Percentiles rank a stretch among this genome's conserved stretches.
Conservation (phyloP, 225 moss, liverwort and hornwort species). For the Neckera pumila region DNA sequence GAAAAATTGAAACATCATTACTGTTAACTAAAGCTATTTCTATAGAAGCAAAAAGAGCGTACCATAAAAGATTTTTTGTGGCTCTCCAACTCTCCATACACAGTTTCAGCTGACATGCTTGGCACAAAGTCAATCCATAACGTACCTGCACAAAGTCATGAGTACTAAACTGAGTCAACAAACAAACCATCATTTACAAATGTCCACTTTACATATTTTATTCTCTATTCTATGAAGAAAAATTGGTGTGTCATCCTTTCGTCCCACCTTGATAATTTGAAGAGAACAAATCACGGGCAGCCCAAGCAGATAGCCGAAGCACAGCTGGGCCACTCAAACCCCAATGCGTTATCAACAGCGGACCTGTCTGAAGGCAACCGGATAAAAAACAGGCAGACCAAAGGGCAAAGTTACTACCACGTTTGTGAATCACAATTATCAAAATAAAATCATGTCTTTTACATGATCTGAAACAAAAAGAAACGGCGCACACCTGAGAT, state of each 20-base stretch:
- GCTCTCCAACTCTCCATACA: conserved; percentile 31
- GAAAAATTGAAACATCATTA: background rate
- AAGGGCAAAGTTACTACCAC: background rate
- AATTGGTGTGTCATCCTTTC: background rate
- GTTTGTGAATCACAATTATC: background rate
- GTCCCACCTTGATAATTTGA: conserved; percentile 61
- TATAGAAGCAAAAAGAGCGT: background rate
- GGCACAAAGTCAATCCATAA: conserved; percentile 84
- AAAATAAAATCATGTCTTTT: background rate
- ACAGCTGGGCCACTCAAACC: conserved; percentile 92
- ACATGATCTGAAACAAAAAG: background rate
- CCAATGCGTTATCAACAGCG: conserved; percentile 87
- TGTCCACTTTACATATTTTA: background rate
- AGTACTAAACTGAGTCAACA: background rate
- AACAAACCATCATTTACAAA: background rate
- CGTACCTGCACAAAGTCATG: conserved; percentile 28
- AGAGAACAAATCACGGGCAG: conserved; percentile 70
- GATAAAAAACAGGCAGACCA: background rate
- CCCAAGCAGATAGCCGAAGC: conserved; percentile 92
- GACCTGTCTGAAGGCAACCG: conserved; percentile 50
- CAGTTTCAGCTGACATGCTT: conserved; percentile 33
- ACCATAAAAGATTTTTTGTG: conserved; percentile 64
- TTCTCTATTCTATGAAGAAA: background rate
- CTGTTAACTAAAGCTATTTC: background rate
- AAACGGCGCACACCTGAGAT: conserved; percentile 39